These are phyloP conservation scores for Kregervanrija pseudodelftensis DNA, from an alignment of 805 yeast genomes.

Conservation along the genomic window DNA sequence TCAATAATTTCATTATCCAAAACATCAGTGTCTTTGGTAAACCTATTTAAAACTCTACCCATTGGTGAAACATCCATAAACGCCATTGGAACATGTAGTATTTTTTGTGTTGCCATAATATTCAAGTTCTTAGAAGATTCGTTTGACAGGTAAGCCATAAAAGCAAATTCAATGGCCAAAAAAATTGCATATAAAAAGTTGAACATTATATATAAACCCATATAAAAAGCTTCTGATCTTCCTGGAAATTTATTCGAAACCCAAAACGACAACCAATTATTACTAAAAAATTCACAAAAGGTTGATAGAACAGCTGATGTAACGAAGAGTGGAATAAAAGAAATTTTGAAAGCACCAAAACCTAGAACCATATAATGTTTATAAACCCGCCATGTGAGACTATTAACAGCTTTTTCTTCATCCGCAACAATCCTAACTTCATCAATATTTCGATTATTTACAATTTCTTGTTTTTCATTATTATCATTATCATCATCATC, in stretches of 20 bases:
- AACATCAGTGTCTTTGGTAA: conserved; percentile 82
- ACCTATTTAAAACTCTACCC: conserved; percentile 79
- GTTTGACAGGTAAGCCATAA: conserved; percentile 43
- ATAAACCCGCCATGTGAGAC: conserved; percentile 43
- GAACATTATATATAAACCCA: conserved; percentile 65
- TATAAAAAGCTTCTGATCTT: conserved; percentile 50
- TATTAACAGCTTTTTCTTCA: conserved; percentile 56
- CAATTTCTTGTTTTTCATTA: conserved; percentile 3
- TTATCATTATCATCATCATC: background rate
- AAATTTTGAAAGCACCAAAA: conserved; percentile 37
- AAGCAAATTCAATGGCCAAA: conserved; percentile 35
- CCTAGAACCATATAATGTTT: conserved; percentile 45
- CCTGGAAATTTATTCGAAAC: conserved; percentile 43
- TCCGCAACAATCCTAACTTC: conserved; percentile 35
- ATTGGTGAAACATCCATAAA: conserved; percentile 85
- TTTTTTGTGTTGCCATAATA: conserved; percentile 35
- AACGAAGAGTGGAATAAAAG: conserved; percentile 24
- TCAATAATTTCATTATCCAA: conserved; percentile 75
- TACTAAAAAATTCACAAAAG: conserved; percentile 51
- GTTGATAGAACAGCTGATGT: conserved; percentile 29
- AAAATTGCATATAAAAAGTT: conserved; percentile 42
- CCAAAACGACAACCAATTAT: conserved; percentile 86
- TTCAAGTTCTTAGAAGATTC: conserved; percentile 55
- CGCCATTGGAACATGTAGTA: conserved; percentile 74
- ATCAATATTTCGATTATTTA: conserved; percentile 11